Conservation (phyloP, 345 rosid species). For the Psidium guajava region DNA sequence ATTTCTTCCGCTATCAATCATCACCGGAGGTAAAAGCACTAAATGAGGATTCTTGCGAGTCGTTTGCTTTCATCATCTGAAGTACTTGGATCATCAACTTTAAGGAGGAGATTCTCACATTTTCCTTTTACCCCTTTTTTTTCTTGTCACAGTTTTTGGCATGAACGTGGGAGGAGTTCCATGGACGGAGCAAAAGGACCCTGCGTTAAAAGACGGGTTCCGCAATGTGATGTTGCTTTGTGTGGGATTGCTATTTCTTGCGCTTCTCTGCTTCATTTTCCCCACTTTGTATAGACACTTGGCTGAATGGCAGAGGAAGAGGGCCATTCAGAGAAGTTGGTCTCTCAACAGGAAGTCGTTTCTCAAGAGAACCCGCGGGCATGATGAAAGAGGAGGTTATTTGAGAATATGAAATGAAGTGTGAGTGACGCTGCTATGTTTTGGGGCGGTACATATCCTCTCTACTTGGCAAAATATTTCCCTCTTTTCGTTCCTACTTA, state of each 20-base stretch:
- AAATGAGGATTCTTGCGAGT: background rate
- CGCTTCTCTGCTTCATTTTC: constrained; percentile 61
- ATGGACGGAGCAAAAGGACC: constrained; percentile 76
- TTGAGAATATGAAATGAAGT: constrained; percentile 41
- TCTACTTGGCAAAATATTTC: background rate
- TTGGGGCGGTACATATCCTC: background rate
- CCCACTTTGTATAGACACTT: constrained; percentile 41
- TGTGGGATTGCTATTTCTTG: constrained; percentile 34
- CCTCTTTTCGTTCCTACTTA: background rate
- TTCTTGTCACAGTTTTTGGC: constrained; percentile 56
- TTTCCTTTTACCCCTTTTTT: no score
- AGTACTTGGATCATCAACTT: background rate
- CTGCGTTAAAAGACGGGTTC: constrained; percentile 56
- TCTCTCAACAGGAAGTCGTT: constrained; percentile 62
- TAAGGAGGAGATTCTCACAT: background rate
- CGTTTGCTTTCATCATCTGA: background rate
- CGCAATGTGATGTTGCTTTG: constrained; percentile 81
- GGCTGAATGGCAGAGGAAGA: constrained; percentile 42
- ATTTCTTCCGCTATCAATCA: constrained; percentile 85
- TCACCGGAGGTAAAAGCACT: constrained; percentile 73
- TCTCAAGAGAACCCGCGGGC: constrained; percentile 27
- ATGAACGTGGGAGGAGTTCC: constrained; percentile 99
- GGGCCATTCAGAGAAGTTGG: constrained; percentile 53
- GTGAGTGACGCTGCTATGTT: background rate
- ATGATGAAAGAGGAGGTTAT: constrained; percentile 56